Conservation (phyloP, 805 yeast genomes). For the Saccharomyces kudriavzevii region DNA sequence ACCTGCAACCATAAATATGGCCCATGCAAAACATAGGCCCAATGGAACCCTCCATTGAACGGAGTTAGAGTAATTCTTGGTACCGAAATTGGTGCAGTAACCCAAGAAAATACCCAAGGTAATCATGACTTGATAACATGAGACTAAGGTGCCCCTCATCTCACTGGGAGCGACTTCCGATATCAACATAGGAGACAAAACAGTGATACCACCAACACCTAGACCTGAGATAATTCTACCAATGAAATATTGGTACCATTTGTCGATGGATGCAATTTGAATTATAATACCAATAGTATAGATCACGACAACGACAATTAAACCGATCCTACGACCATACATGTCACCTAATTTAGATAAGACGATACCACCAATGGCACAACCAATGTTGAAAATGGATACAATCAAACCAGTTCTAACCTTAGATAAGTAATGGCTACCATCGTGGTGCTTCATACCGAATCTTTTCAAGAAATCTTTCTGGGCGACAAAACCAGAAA, state of each 20-base stretch:
- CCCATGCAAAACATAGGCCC: constrained; percentile 45
- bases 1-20: constrained; percentile 27
- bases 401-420: constrained; percentile 25
- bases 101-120: constrained; percentile 65
- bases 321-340: constrained; percentile 58
- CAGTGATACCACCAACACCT: constrained; percentile 67
- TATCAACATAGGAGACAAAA: constrained; percentile 63
- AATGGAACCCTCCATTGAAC: constrained; percentile 68
- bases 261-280: constrained; percentile 44
- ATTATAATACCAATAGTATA: constrained; percentile 62
- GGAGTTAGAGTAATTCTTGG: constrained; percentile 47
- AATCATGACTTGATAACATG: constrained; percentile 58
- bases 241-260: constrained; percentile 63
- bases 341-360: constrained; percentile 53
- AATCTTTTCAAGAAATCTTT: constrained; percentile 22
- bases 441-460: constrained; percentile 16
- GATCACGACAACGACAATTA: constrained; percentile 50
- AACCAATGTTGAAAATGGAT: constrained; percentile 62
- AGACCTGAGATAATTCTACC: constrained; percentile 40
- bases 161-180: constrained; percentile 61
- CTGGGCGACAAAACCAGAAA: constrained; percentile 59
- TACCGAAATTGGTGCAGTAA: constrained; percentile 63
- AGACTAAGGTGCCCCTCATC: constrained; percentile 60
- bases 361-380: constrained; percentile 64
- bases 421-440: constrained; percentile 18